A percentile compares a stretch with the other conserved stretches of the same genome.
Conservation (phyloP, 23 red algal species). For the Cyanidiococcus yangmingshanensis region DNA sequence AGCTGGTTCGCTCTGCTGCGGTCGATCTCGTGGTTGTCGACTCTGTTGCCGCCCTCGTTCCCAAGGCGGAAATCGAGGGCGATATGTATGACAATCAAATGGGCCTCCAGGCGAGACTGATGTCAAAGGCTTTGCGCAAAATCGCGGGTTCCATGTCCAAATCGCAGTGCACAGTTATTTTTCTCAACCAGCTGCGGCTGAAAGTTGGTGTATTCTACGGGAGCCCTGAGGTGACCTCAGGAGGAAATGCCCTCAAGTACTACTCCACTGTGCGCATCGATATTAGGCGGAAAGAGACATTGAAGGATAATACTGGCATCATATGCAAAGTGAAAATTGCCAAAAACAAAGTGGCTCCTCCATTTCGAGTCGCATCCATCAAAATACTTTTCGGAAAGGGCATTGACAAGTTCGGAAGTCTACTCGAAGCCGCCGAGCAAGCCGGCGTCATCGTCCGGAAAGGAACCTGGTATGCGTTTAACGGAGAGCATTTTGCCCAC, state of each 20-base stretch:
- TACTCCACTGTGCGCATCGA: conserved; percentile 35
- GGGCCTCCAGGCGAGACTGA: conserved; percentile 34
- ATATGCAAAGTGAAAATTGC: conserved; percentile 30
- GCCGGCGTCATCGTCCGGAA: conserved; percentile 21
- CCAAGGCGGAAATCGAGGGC: conserved; percentile 33
- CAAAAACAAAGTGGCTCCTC: conserved; percentile 46
- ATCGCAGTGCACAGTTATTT: conserved; percentile 29
- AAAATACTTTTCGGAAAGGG: conserved; percentile 43
- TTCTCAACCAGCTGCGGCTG: conserved; percentile 32
- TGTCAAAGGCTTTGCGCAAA: conserved; percentile 36
- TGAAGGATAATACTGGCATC: conserved; percentile 25
- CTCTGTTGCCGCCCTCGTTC: conserved; percentile 31
- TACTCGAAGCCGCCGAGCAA: conserved; percentile 26
- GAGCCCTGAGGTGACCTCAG: conserved; percentile 29
- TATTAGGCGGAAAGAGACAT: conserved; percentile 28
- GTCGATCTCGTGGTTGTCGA: conserved; percentile 35
- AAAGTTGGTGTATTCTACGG: conserved; percentile 40
- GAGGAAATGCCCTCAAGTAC: conserved; percentile 38
- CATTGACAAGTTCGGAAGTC: conserved; percentile 26
- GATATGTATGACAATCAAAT: conserved; percentile 33
- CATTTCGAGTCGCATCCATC: conserved; percentile 22
- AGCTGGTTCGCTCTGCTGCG: conserved; percentile 32
- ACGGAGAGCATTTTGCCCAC: conserved; percentile 25
- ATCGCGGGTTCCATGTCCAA: conserved; percentile 29
- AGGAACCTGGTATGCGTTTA: conserved; percentile 33